Percentiles rank a stretch among this genome's conserved stretches.
phyloP scores from a whole-genome alignment of 129 eudicot species.

The Cynara cardunculus region DNA sequence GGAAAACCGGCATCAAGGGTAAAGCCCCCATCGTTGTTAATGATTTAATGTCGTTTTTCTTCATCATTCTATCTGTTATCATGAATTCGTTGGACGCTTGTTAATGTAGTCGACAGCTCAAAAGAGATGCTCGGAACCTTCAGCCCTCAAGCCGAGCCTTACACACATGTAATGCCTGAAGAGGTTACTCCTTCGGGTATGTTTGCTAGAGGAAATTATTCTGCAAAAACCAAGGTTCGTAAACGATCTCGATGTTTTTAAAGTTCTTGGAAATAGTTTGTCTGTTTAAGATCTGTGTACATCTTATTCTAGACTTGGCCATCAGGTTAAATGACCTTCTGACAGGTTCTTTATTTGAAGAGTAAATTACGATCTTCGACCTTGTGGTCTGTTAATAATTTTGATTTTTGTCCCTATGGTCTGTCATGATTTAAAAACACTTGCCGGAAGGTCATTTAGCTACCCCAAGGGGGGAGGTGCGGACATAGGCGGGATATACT shows the following conservation, averaged over 20 bases:
- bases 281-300: background rate
- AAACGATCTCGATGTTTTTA: background rate
- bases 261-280: background rate
- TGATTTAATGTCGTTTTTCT: background rate
- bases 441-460: background rate
- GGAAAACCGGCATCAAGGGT: conserved; percentile 91
- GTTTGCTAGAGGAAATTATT: conserved; percentile 65
- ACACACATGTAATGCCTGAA: conserved; percentile 63
- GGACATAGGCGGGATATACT: background rate
- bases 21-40: background rate
- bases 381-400: too few species aligned
- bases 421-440: background rate
- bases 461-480: too few species aligned
- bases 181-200: conserved; percentile 66
- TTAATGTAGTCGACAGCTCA: conserved; percentile 53
- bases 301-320: background rate
- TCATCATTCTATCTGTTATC: background rate
- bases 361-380: too few species aligned
- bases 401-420: too few species aligned
- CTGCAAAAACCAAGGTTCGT: conserved; percentile 63
- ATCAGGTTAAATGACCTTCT: background rate
- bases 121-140: conserved; percentile 74
- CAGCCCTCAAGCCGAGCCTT: conserved; percentile 65
- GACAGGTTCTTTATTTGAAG: background rate
- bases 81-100: background rate